Conservation (phyloP, 345 rosid species). For the Aegle marmelos region DNA sequence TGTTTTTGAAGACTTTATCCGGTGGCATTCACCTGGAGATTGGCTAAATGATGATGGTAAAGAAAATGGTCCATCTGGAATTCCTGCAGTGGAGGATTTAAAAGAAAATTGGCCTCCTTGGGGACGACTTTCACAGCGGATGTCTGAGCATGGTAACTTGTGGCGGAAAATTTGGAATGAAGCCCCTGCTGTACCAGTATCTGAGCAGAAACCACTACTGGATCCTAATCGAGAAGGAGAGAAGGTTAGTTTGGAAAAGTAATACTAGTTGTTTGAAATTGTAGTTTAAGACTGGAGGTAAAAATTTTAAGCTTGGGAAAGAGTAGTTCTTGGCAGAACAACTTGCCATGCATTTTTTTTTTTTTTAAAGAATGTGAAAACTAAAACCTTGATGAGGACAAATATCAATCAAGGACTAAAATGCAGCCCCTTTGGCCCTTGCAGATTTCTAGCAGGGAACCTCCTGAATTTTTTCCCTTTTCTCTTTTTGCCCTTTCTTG, state of each 20-base stretch:
- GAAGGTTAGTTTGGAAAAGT: constrained; percentile 48
- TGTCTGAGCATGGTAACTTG: constrained; percentile 87
- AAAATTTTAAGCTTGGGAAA: too few species aligned
- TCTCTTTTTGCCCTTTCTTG: neutral
- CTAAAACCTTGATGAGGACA: neutral
- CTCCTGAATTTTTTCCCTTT: neutral
- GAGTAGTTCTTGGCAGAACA: neutral
- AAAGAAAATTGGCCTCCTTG: constrained; percentile 81
- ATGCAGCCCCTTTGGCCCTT: neutral
- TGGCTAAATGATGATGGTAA: constrained; percentile 56
- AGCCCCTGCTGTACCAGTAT: constrained; percentile 69
- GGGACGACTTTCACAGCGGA: constrained; percentile 84
- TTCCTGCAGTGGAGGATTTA: constrained; percentile 25
- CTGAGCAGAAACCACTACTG: constrained; percentile 81
- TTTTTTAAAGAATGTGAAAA: neutral
- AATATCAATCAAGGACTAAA: neutral
- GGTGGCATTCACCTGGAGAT: constrained; percentile 99
- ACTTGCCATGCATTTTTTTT: neutral
- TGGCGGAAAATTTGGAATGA: constrained; percentile 93
- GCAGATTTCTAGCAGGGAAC: neutral
- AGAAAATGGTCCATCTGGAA: constrained; percentile 38
- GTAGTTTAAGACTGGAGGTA: too few species aligned
- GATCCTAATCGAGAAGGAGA: constrained; percentile 95
- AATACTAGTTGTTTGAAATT: too few species aligned
- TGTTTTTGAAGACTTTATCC: constrained; percentile 90